Base-by-base conservation (phyloP, 805 yeast genomes). In the Saccharomycopsis capsularis region DNA sequence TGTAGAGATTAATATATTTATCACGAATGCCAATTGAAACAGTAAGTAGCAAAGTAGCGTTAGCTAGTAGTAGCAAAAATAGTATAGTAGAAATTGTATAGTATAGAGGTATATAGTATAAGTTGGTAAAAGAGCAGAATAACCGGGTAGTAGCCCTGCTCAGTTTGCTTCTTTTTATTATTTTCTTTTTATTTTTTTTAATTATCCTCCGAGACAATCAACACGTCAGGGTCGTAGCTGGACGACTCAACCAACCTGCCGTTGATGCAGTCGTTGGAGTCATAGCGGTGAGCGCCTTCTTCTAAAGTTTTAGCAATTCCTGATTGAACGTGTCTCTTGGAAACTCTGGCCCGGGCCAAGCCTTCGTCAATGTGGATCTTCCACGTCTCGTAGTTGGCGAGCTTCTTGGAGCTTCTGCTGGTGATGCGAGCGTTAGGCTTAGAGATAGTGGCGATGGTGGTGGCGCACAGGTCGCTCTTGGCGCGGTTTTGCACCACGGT, bases 251-350 rank as follows among this genome's bases (percentile, higher is more conserved):
- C 43, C 24, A 42, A 49, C 32, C 39, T 25, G n/a, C 53, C 53
- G 35, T 50, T 50, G 9, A 46, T 13, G 25, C 47, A 38, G 40
- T 50, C 53, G 39, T 50, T 50, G 16, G 23, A 27, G 25, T 46
- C 51, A 38, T 50, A 50, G 18, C 44, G 25, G 23, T 46, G 7
- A 6, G 38, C 38, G n/a, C 89, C 90, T 51, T 73, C 76, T 47
- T 75, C 70, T 9, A 73, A 55, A 4, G 66, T 61, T 2, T 55
- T 42, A 1, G 72, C 79, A 9, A 82, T 63, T 0, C 85, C 85
- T n/a, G 82, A 69, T 3, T 64, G 58, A 15, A 81, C 55, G 63
- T 89, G 96, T 44, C 95, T 66, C 44, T 68, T 65, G 0, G 86
- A 81, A 1, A 87, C 79, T 53, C 96, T 66, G 4, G 68, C 60